Conservation (phyloP, 2,329 filamentous ascomycete genomes). For the Podosphaera leucotricha region DNA sequence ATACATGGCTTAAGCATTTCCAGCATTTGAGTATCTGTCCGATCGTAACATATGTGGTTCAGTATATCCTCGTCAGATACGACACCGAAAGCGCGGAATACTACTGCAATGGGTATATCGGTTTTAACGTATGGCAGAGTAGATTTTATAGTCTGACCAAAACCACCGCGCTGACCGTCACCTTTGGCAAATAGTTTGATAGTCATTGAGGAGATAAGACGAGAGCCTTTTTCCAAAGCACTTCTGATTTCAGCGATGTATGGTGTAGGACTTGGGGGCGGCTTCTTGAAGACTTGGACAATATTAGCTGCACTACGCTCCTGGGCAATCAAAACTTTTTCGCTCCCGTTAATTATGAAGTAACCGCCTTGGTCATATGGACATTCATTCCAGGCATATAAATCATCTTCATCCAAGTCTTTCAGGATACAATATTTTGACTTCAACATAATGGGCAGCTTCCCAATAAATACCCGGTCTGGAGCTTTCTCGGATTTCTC, state of each 20-base stretch:
- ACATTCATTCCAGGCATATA: constrained; percentile 87
- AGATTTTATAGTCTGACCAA: constrained; percentile 72
- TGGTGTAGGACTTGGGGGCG: constrained; percentile 70
- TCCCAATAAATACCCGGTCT: constrained; percentile 63
- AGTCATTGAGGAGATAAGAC: constrained; percentile 77
- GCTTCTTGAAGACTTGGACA: constrained; percentile 97
- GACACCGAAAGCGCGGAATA: constrained; percentile 85
- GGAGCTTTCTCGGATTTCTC: constrained; percentile 26
- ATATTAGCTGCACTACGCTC: constrained; percentile 96
- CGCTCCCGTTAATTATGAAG: constrained; percentile 97
- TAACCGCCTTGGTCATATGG: constrained; percentile 97
- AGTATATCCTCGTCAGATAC: constrained; percentile 96
- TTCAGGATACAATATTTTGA: constrained; percentile 84
- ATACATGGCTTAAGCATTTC: constrained; percentile 96
- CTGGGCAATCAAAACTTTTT: constrained; percentile 95
- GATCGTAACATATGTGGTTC: constrained; percentile 92
- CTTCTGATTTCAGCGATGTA: constrained; percentile 92
- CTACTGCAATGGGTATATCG: constrained; percentile 81
- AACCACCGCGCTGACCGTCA: constrained; percentile 51
- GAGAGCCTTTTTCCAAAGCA: constrained; percentile 84
- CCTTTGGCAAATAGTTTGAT: constrained; percentile 80
- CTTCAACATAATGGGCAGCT: constrained; percentile 94
- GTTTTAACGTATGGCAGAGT: constrained; percentile 84
- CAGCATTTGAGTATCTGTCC: constrained; percentile 86
- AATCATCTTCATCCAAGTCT: constrained; percentile 57